Conservation (phyloP, 208 protist genomes). For the Trypanosoma vivax region DNA sequence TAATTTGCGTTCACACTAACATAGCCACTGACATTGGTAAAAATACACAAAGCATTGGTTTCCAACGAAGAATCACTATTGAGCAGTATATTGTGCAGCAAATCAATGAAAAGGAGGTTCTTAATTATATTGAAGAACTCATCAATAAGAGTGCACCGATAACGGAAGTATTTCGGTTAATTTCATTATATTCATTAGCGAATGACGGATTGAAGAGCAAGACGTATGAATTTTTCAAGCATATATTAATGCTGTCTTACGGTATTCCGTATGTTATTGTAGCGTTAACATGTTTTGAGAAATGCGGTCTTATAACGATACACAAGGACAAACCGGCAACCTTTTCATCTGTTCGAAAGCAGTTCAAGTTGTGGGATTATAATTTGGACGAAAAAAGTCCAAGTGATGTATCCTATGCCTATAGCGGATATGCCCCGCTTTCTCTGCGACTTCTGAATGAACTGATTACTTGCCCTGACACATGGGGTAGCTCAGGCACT, state of each 20-base stretch:
- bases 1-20: conserved; percentile 72
- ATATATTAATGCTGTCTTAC: conserved; percentile 78
- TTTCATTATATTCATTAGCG: conserved; percentile 80
- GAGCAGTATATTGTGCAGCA: conserved; percentile 80
- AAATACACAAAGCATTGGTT: conserved; percentile 50
- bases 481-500: conserved; percentile 32
- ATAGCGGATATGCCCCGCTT: conserved; percentile 69
- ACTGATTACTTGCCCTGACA: conserved; percentile 35
- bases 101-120: conserved; percentile 50
- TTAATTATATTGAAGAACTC: conserved; percentile 82
- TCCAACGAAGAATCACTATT: conserved; percentile 53
- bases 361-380: conserved; percentile 54
- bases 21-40: conserved; percentile 80
- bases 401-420: conserved; percentile 70
- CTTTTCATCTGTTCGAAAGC: conserved; percentile 45
- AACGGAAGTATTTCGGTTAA: conserved; percentile 50
- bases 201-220: conserved; percentile 71
- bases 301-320: conserved; percentile 44
- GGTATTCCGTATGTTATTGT: conserved; percentile 74
- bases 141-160: conserved; percentile 57
- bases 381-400: conserved; percentile 44
- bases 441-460: conserved; percentile 49
- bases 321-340: conserved; percentile 32
- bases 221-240: conserved; percentile 58
- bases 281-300: conserved; percentile 48